phyloP scores from a whole-genome alignment of 139 green algal genomes.

The Auxenochlorella pyrenoidosa region DNA sequence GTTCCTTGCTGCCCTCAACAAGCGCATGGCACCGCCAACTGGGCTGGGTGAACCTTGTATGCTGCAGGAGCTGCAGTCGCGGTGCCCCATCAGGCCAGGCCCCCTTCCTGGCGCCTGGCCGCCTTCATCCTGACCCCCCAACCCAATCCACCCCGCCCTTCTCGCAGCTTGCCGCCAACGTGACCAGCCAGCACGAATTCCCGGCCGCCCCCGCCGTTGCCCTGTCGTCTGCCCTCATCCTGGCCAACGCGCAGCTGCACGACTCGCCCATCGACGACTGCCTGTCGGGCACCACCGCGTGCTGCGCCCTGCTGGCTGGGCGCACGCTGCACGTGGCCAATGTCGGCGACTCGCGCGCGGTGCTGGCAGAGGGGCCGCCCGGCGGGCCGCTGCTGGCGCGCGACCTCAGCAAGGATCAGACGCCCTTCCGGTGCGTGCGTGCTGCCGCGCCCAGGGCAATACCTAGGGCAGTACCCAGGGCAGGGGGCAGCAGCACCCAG shows the following conservation, averaged over 20 bases:
- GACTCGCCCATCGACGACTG: slow-evolving; percentile 64
- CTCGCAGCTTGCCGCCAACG: slow-evolving; percentile 52
- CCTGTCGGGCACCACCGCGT: slow-evolving; percentile 89
- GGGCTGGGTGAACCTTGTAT: too few relatives aligned
- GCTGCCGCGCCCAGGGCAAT: too few relatives aligned
- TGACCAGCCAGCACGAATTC: slow-evolving; percentile 50
- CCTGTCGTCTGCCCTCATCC: slow-evolving; percentile 72
- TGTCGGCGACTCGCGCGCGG: slow-evolving; percentile 92
- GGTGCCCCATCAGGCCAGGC: not conserved
- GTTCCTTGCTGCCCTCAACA: too few relatives aligned
- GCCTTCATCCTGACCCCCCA: too few relatives aligned
- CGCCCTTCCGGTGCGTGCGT: slow-evolving; percentile 69
- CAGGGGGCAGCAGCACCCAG: too few relatives aligned
- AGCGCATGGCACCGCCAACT: too few relatives aligned
- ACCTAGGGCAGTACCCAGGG: too few relatives aligned
- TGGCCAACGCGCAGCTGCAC: slow-evolving; percentile 86
- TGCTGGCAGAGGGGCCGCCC: slow-evolving; percentile 59
- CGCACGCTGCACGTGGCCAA: slow-evolving; percentile 84
- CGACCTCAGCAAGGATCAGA: slow-evolving; percentile 86
- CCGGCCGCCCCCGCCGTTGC: slow-evolving; percentile 45
- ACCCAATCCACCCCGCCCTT: too few relatives aligned
- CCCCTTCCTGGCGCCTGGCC: too few relatives aligned
- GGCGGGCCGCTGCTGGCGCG: slow-evolving; percentile 33
- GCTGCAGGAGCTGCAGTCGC: too few relatives aligned
- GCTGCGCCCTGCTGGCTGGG: slow-evolving; percentile 75